phyloP scores from a whole-genome alignment of 306 rosid species.

The Lupinus albus region DNA sequence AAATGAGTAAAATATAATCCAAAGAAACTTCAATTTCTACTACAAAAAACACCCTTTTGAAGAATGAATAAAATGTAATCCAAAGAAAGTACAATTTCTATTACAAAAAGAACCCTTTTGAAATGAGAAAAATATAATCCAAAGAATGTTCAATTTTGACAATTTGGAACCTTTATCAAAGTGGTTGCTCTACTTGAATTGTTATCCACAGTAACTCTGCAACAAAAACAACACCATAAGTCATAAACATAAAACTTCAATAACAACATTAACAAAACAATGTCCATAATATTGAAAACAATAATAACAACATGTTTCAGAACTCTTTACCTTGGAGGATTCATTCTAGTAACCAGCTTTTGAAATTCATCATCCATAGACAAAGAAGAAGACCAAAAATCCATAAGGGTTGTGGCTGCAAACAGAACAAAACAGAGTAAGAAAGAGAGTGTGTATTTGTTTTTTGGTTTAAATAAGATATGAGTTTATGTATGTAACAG shows the following conservation, averaged over 20 bases:
- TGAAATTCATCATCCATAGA: conserved; percentile 69
- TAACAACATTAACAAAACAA: conserved; percentile 12
- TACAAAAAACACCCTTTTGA: conserved; percentile 34
- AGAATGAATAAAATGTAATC: conserved; percentile 21
- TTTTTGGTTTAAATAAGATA: background rate
- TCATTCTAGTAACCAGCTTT: conserved; percentile 86
- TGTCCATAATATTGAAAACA: background rate
- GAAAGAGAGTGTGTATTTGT: conserved; percentile 26
- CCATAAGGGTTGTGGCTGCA: conserved; percentile 48
- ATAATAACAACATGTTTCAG: background rate
- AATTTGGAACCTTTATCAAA: conserved; percentile 66
- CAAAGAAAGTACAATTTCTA: conserved; percentile 23
- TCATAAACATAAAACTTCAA: conserved; percentile 10
- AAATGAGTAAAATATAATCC: conserved; percentile 22
- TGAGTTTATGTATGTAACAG: conserved; percentile 7
- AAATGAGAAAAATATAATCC: conserved; percentile 21
- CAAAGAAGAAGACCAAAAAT: conserved; percentile 71
- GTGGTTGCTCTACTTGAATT: conserved; percentile 64
- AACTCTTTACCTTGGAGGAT: conserved; percentile 76
- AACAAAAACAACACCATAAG: conserved; percentile 6
- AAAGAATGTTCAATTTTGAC: conserved; percentile 21
- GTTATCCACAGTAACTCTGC: conserved; percentile 91
- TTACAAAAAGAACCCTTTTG: conserved; percentile 34
- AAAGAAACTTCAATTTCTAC: conserved; percentile 24
- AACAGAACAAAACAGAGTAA: conserved; percentile 23